Base-by-base conservation (phyloP, 495 filamentous ascomycete species). In the Achaetomiella virescens region DNA sequence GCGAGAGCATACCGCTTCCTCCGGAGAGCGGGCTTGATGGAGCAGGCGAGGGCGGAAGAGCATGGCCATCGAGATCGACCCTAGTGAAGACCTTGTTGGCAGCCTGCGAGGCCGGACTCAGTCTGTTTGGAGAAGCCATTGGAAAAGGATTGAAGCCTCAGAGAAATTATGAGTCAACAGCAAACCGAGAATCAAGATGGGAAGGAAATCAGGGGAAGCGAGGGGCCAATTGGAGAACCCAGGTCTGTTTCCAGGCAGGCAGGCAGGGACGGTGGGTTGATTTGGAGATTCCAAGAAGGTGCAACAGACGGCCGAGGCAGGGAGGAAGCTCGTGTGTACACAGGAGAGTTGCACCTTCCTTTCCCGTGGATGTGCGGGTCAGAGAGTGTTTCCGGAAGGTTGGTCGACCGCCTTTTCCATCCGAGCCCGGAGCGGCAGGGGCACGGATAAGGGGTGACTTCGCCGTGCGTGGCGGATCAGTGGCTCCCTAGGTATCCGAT, bases 41-140 rank as follows among this genome's bases (percentile, higher is more conserved):
- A 15, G 93, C 89, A 3, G 93, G 93, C 0, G 95, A 97, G 6
- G 93, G 93, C 8, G 93, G 93, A 21, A 97, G 76, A 66, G 96
- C 77, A 72, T 97, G 88, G 53, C 92, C 91, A 58, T 95, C 86
- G 51, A 95, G 74, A 68, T 97, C 92, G 52, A 93, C 72, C 52
- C 82, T 80, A 22, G 83, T 73, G 60, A 93, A 79, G 36, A 80
- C 79, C 75, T 93, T 95, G 67, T 85, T 83, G 36, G 68, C 58
- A 43, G 67, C 70, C 61, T 62, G 59, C 60, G 62, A 46, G 33
- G 57, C 60, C 62, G 61, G 62, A 46, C 59, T 60, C 45, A 42
- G 47, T 42, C 55, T 54, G 61, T 59, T 51, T 48, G 63, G 54
- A 44, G 67, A 42, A 31, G 75, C 65, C 74, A 78, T 77, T 59